phyloP scores from a whole-genome alignment of 768 basidiomycete species.

The Strobilomyces dryophilus region DNA sequence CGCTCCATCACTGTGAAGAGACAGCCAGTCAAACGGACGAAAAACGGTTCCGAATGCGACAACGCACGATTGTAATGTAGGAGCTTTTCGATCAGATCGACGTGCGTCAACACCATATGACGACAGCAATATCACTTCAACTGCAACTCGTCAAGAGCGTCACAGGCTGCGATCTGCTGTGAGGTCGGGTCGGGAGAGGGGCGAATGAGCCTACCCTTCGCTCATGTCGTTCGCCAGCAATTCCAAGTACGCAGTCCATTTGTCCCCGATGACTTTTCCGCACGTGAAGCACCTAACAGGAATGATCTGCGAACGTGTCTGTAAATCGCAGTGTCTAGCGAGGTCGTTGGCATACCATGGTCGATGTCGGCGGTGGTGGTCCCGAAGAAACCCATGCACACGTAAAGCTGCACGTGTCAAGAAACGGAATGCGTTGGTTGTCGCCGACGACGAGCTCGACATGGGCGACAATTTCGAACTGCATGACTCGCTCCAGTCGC shows the following conservation, averaged over 20 bases:
- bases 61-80: constrained; percentile 87
- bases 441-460: constrained; percentile 2
- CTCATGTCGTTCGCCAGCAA: constrained; percentile 74
- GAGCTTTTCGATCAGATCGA: constrained; percentile 95
- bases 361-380: not conserved
- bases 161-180: constrained; percentile 49
- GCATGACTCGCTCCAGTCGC: constrained; percentile 67
- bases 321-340: not conserved
- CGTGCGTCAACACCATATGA: constrained; percentile 96
- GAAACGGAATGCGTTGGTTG: no score
- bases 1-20: constrained; percentile 29
- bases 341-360: constrained; percentile 21
- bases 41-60: constrained; percentile 30
- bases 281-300: constrained; percentile 96
- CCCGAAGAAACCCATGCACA: not conserved
- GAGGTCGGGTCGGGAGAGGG: not conserved
- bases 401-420: no score
- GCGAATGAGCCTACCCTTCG: constrained; percentile 68
- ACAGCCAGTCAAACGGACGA: not conserved
- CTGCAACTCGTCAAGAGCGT: constrained; percentile 85
- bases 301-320: constrained; percentile 62
- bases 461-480: constrained; percentile 61
- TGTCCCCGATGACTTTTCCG: constrained; percentile 96
- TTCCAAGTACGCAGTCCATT: constrained; percentile 87
- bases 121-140: constrained; percentile 95